Conservation (phyloP, 106 monocot species). For the Phalaenopsis equestris region DNA sequence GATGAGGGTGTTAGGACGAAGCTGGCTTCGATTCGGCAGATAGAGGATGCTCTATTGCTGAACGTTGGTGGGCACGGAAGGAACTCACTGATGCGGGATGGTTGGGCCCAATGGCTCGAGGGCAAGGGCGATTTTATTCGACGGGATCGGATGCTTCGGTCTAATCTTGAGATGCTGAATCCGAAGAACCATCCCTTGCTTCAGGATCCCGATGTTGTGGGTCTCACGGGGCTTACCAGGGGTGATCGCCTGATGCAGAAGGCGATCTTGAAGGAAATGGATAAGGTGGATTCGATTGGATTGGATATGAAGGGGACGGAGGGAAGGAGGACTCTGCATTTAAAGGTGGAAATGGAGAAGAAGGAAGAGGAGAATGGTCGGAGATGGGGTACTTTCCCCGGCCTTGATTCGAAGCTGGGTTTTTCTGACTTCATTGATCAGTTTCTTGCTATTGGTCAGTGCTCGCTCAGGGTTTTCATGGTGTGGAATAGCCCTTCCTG, state of each 20-base stretch:
- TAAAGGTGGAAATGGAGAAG: slow-evolving; percentile 9
- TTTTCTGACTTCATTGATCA: slow-evolving; percentile 67
- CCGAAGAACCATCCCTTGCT: slow-evolving; percentile 81
- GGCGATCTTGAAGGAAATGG: slow-evolving; percentile 56
- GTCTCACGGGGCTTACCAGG: slow-evolving; percentile 32
- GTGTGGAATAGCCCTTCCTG: slow-evolving; percentile 93
- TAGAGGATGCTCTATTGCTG: slow-evolving; percentile 76
- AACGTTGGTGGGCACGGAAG: slow-evolving; percentile 18
- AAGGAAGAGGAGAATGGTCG: slow-evolving; percentile 10
- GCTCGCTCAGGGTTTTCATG: slow-evolving; percentile 76
- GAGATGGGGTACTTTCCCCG: slow-evolving; percentile 78
- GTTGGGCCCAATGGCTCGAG: slow-evolving; percentile 86
- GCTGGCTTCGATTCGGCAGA: slow-evolving; percentile 44
- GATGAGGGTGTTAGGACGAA: slow-evolving; percentile 49
- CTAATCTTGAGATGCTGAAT: slow-evolving; percentile 58
- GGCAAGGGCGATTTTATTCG: slow-evolving; percentile 74
- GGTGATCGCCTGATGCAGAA: slow-evolving; percentile 65
- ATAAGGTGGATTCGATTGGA: slow-evolving; percentile 14
- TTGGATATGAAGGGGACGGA: slow-evolving; percentile 15
- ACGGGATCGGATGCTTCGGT: slow-evolving; percentile 67
- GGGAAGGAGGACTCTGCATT: slow-evolving; percentile 25
- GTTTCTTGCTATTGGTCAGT: slow-evolving; percentile 36
- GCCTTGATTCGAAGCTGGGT: slow-evolving; percentile 36
- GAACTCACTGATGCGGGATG: slow-evolving; percentile 37
- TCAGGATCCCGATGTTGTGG: slow-evolving; percentile 72